These are phyloP conservation scores for Aspergillus uvarum DNA, from an alignment of 2,329 filamentous ascomycete species.

Conservation along the genomic window DNA sequence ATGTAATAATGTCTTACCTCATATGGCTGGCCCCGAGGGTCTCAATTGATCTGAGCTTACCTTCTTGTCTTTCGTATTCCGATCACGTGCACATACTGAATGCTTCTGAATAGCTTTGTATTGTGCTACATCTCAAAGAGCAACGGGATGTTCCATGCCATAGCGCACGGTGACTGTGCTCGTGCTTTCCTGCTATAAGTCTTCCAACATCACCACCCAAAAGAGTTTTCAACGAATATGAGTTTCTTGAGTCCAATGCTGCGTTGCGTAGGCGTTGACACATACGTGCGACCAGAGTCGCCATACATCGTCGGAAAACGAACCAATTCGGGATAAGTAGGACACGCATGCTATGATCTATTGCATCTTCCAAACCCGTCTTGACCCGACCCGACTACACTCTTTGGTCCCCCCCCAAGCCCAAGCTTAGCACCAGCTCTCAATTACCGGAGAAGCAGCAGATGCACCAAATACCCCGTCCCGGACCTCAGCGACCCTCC, in stretches of 20 bases:
- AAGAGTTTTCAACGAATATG: no score
- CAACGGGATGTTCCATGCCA: neutral
- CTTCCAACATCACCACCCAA: no score
- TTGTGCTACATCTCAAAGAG: neutral
- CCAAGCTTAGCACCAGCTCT: neutral
- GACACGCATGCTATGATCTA: no score
- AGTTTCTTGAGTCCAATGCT: no score
- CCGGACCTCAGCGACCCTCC: constrained; percentile 59
- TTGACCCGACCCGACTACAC: neutral
- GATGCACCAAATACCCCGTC: constrained; percentile 78
- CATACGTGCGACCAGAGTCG: no score
- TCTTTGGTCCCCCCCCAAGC: no score
- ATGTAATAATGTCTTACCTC: constrained; percentile 17
- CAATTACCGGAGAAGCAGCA: constrained; percentile 60
- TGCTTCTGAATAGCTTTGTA: neutral
- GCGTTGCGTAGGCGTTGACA: no score
- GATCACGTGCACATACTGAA: neutral
- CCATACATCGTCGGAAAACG: no score
- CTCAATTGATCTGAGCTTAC: constrained; percentile 10
- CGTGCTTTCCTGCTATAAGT: no score
- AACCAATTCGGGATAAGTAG: no score
- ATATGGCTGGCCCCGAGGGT: constrained; percentile 2
- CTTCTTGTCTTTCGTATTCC: constrained; percentile 9
- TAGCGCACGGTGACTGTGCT: neutral
- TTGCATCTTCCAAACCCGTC: no score